phyloP scores from a whole-genome alignment of 345 rosid genomes.

The Erysimum cheiranthoides region DNA sequence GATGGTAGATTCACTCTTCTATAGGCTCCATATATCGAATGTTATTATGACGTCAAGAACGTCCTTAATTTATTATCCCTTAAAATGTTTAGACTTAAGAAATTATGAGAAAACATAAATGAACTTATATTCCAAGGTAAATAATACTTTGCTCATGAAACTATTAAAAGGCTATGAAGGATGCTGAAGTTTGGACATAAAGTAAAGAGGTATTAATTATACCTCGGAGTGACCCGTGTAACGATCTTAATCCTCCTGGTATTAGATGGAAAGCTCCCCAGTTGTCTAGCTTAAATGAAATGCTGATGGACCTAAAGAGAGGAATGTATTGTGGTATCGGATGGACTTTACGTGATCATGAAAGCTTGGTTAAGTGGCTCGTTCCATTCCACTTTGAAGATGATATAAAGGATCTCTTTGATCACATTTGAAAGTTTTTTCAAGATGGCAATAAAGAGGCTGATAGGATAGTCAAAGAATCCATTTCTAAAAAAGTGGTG shows the following conservation, averaged over 20 bases:
- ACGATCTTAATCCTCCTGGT: not conserved
- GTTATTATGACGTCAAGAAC: not conserved
- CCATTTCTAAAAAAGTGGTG: not conserved
- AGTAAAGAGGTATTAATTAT: not conserved
- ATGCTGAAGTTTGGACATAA: not conserved
- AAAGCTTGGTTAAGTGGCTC: not conserved
- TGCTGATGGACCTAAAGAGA: not conserved
- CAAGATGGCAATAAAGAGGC: slow-evolving; percentile 1
- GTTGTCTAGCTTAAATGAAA: not conserved
- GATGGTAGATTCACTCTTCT: not conserved
- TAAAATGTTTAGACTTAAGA: not conserved
- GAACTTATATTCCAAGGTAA: not conserved
- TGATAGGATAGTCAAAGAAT: not conserved
- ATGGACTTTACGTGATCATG: not conserved
- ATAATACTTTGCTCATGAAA: not conserved
- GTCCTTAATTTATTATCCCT: not conserved
- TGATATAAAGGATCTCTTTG: not conserved
- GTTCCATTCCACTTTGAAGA: not conserved
- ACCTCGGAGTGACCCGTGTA: not conserved
- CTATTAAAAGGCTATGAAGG: not conserved
- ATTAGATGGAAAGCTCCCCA: not conserved
- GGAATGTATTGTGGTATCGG: not conserved
- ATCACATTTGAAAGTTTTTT: not conserved
- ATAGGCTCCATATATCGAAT: not conserved
- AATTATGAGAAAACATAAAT: not conserved